These are phyloP conservation scores for Syzygium grande DNA, from an alignment of 345 rosid species.

Conservation along the genomic window DNA sequence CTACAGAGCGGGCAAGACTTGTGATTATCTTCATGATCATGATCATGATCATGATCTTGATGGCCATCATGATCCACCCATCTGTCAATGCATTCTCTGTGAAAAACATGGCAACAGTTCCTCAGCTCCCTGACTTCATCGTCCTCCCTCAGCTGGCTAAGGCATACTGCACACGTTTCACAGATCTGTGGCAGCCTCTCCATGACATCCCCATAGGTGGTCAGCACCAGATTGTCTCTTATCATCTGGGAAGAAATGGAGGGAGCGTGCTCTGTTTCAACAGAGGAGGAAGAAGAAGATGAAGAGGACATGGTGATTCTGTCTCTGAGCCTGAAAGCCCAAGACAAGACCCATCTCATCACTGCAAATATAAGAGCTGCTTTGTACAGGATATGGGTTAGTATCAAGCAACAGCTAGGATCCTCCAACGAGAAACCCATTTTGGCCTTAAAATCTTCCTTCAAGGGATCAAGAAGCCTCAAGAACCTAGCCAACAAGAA, in stretches of 20 bases:
- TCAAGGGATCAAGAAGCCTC: background rate
- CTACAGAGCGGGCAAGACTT: constrained; percentile 83
- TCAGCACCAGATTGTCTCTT: constrained; percentile 40
- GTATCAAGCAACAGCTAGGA: constrained; percentile 32
- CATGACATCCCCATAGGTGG: constrained; percentile 50
- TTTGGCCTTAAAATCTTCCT: background rate
- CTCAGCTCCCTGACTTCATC: constrained; percentile 77
- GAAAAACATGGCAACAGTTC: constrained; percentile 91
- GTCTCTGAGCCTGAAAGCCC: constrained; percentile 44
- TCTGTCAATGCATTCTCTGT: constrained; percentile 73
- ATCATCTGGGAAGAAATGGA: constrained; percentile 39
- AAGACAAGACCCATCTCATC: constrained; percentile 60
- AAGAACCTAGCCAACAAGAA: background rate
- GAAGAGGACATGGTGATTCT: constrained; percentile 8
- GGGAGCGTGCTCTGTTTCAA: background rate
- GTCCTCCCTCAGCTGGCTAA: constrained; percentile 31
- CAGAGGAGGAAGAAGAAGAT: background rate
- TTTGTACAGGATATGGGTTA: constrained; percentile 61
- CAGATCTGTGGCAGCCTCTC: constrained; percentile 19
- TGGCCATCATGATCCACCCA: constrained; percentile 52
- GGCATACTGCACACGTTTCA: constrained; percentile 82
- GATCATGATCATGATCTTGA: constrained; percentile 33
- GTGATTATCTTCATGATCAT: constrained; percentile 37
- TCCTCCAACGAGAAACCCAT: constrained; percentile 72
- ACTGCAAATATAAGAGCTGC: constrained; percentile 62